Conservation (phyloP, 805 yeast species). For the Danielia reshetovae region DNA sequence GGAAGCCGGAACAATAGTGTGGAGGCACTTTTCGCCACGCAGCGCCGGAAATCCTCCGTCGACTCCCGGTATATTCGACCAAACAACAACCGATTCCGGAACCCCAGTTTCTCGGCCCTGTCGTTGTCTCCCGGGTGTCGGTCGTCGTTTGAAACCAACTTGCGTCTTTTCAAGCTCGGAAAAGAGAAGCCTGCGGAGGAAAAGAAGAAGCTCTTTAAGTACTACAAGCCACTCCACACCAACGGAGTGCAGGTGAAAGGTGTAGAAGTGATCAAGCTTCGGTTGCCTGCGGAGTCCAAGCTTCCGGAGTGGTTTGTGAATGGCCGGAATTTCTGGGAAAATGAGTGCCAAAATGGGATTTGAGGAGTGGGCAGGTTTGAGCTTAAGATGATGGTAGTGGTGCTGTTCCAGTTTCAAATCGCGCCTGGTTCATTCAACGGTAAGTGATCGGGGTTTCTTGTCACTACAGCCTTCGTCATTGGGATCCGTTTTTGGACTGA, state of each 20-base stretch:
- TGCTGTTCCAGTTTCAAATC: too few species aligned
- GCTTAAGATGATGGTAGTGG: too few species aligned
- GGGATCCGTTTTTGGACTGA: too few species aligned
- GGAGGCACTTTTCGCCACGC: slow-evolving; percentile 8
- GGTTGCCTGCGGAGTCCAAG: slow-evolving; percentile 56
- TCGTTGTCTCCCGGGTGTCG: slow-evolving; percentile 9
- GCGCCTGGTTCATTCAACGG: too few species aligned
- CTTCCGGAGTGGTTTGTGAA: slow-evolving; percentile 75
- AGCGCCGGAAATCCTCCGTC: slow-evolving; percentile 23
- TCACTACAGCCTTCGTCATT: too few species aligned
- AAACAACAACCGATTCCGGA: slow-evolving; percentile 18
- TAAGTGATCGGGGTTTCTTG: too few species aligned
- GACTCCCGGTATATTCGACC: slow-evolving; percentile 28
- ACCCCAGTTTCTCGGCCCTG: slow-evolving; percentile 10
- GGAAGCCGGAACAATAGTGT: slow-evolving; percentile 21
- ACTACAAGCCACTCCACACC: slow-evolving; percentile 41
- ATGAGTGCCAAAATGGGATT: too few species aligned
- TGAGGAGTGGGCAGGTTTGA: too few species aligned
- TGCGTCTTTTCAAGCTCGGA: slow-evolving; percentile 11
- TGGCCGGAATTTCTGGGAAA: slow-evolving; percentile 69
- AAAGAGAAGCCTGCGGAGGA: slow-evolving; percentile 8
- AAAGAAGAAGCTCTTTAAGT: slow-evolving; percentile 25
- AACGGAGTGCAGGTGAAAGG: slow-evolving; percentile 28
- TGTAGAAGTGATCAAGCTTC: slow-evolving; percentile 39
- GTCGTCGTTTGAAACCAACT: slow-evolving; percentile 12